Percentiles rank a stretch among this genome's conserved stretches.
These are phyloP conservation scores for Fusarium scirpi DNA, from an alignment of 2,329 filamentous ascomycete species.

Conservation along the genomic window DNA sequence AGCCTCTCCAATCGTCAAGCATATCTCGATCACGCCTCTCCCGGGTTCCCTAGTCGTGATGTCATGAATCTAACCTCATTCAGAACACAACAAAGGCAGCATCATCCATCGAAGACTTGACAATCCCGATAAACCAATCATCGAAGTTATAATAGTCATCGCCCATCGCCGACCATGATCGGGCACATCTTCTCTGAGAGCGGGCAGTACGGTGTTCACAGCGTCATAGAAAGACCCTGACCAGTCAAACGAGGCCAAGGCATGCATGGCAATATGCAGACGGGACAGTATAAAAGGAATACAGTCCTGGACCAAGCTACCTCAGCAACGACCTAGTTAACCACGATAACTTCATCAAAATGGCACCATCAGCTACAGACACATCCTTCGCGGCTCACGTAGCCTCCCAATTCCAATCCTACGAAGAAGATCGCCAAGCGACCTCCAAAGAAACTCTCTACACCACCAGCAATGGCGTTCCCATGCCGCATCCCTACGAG, in stretches of 20 bases:
- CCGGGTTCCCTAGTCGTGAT: background rate
- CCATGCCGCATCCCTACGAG: slow-evolving; percentile 69
- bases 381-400: slow-evolving; percentile 54
- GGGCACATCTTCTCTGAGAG: background rate
- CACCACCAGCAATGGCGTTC: slow-evolving; percentile 67
- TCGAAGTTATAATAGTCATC: slow-evolving; percentile 19
- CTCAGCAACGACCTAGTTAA: background rate
- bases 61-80: slow-evolving; percentile 5
- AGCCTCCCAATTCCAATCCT: slow-evolving; percentile 53
- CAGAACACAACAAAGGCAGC: slow-evolving; percentile 8
- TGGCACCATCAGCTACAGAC: slow-evolving; percentile 47
- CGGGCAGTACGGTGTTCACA: slow-evolving; percentile 3
- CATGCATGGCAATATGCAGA: slow-evolving; percentile 4
- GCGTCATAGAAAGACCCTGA: slow-evolving; percentile 30
- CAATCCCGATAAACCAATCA: slow-evolving; percentile 23
- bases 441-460: slow-evolving; percentile 60
- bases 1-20: background rate
- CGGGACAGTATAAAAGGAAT: background rate
- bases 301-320: background rate
- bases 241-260: background rate
- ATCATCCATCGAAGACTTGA: slow-evolving; percentile 17
- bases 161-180: background rate
- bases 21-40: background rate
- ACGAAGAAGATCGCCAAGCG: slow-evolving; percentile 55
- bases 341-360: background rate